Conservation (phyloP, 2,329 filamentous ascomycete genomes). For the Aureobasidium leucospermi region DNA sequence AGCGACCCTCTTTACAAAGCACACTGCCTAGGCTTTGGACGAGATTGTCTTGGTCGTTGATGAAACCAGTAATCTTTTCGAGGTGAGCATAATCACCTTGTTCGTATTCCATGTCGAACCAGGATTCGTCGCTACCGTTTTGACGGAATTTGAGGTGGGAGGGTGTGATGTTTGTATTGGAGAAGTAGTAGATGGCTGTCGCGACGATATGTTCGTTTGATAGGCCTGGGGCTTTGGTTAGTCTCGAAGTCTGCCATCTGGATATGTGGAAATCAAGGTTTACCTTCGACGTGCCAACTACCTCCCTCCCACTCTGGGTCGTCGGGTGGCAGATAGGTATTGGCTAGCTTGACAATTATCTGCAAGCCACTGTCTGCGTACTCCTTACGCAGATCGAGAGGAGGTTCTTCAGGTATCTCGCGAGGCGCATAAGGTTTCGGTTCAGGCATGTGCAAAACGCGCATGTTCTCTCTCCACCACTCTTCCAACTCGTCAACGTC, state of each 20-base stretch:
- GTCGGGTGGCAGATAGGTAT: slow-evolving; percentile 52
- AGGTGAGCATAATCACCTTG: not conserved
- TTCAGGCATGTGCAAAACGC: not conserved
- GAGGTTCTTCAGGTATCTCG: not conserved
- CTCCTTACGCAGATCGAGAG: slow-evolving; percentile 20
- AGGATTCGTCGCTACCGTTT: not conserved
- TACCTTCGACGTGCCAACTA: slow-evolving; percentile 44
- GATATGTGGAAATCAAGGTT: not conserved
- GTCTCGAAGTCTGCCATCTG: not conserved
- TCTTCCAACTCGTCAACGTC: not conserved
- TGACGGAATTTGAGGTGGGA: slow-evolving; percentile 40
- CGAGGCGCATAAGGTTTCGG: not conserved
- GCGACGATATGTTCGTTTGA: slow-evolving; percentile 58
- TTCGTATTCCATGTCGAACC: not conserved
- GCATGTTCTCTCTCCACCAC: not conserved
- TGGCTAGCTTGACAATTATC: slow-evolving; percentile 56
- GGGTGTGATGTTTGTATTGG: slow-evolving; percentile 51
- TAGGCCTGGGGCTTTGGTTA: not conserved
- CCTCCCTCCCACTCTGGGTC: slow-evolving; percentile 48
- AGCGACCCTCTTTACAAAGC: slow-evolving; percentile 38
- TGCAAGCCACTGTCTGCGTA: slow-evolving; percentile 45
- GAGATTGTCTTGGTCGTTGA: not conserved
- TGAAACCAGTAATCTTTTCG: slow-evolving; percentile 16
- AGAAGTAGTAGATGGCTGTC: slow-evolving; percentile 56
- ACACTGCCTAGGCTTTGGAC: slow-evolving; percentile 37